Evolutionary conservation across 148 eudicot species (phyloP).

Genomic region (Spergularia bocconei): DNA sequence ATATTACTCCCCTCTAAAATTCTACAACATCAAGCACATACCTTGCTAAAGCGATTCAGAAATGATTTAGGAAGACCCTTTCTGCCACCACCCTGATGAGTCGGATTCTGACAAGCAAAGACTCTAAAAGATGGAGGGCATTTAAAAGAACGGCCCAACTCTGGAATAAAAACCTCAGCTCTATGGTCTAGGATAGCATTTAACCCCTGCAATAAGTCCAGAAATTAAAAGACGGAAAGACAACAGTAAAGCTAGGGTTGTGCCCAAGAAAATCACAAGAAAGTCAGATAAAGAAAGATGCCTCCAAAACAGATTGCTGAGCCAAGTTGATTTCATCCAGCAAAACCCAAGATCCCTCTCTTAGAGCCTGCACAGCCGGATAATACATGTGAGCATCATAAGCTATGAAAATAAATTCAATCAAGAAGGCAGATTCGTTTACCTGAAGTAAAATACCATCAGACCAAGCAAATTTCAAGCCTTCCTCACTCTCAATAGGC

Average conservation of each 20-base stretch:
- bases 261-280: not conserved
- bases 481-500: slow-evolving; percentile 87
- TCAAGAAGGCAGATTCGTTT: slow-evolving; percentile 14
- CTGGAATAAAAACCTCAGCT: slow-evolving; percentile 97
- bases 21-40: too few species aligned
- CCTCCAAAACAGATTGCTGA: slow-evolving; percentile 98
- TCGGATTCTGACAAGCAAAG: slow-evolving; percentile 97
- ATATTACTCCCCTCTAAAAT: too few species aligned
- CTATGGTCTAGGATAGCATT: slow-evolving; percentile 96
- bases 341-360: slow-evolving; percentile 92
- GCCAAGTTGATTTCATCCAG: slow-evolving; percentile 97
- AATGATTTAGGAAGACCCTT: slow-evolving; percentile 98
- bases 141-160: slow-evolving; percentile 77
- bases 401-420: not conserved
- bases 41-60: slow-evolving; percentile 94
- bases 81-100: slow-evolving; percentile 94
- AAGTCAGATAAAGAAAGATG: slow-evolving; percentile 11
- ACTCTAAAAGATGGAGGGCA: slow-evolving; percentile 89
- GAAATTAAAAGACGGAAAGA: slow-evolving; percentile 2
- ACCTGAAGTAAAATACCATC: slow-evolving; percentile 98
- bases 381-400: slow-evolving; percentile 5
- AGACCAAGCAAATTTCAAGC: slow-evolving; percentile 94
- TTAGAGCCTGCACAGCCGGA: slow-evolving; percentile 61
- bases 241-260: too few species aligned
- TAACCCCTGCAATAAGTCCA: slow-evolving; percentile 51